Base-by-base conservation (phyloP, 2,329 filamentous ascomycete species). In the Cladosporium sp. region DNA sequence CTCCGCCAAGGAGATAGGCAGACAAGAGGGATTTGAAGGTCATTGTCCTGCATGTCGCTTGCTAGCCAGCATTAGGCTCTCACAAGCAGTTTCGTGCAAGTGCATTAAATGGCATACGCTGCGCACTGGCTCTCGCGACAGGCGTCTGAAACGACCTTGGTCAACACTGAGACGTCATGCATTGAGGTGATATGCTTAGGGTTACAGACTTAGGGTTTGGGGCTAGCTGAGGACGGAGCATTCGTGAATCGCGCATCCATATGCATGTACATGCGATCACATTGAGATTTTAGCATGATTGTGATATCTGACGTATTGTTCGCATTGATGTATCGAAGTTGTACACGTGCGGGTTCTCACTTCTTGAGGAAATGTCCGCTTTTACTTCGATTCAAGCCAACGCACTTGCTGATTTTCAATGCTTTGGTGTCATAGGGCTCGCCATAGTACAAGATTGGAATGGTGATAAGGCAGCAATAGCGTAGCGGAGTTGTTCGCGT, bases 1-100 rank as follows among this genome's bases (percentile, higher is more conserved):
- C 77, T 73, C 93, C 94, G 78, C 93, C 93, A 66, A 96, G 80
- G 70, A 96, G 76, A 83, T 97, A 97, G 76, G 90, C 85, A 74
- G 90, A 78, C 70, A 96, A 82, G 74, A 94, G 88, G 71, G 78
- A 79, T 69, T 74, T 76, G 73, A 85, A 75, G 66, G 71, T 73
- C 73, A 78, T 77, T 34, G 49, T 65, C 63, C 63, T 34, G 43
- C 62, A 67, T 70, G 66, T 56, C 49, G 60, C 49, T 56, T 46
- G 59, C 28, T 32, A 25, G 49, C 60, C 32, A 43, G 48, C 60
- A 63, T 54, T n/a, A 11, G 32, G 34, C 60, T 46, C 32, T 18
- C 6, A 28, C n/a, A 46, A 30, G 46, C 32, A 46, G n/a, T 46
- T 53, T 3, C 8, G 23, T 30, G 16, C 16, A 28, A 58, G 36